These are phyloP conservation scores for Phytophthora nicotianae DNA, from an alignment of 352 stramenopile genomes.

Conservation along the genomic window DNA sequence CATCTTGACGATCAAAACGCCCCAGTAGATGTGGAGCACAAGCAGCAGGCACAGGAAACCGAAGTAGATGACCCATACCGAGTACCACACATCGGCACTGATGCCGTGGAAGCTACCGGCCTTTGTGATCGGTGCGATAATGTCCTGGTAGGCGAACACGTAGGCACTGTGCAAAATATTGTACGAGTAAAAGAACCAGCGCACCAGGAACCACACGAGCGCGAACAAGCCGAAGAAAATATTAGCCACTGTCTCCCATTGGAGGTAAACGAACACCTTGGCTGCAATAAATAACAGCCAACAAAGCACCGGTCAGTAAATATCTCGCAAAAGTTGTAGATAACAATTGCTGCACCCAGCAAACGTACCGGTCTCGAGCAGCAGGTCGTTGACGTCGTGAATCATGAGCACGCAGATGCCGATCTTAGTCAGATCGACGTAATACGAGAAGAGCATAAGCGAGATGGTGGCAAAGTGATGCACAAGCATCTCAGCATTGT, in stretches of 20 bases:
- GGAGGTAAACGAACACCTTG: conserved; percentile 82
- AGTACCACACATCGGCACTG: conserved; percentile 57
- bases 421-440: conserved; percentile 69
- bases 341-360: neutral
- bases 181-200: conserved; percentile 73
- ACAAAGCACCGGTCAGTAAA: conserved; percentile 11
- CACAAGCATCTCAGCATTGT: conserved; percentile 83
- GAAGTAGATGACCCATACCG: conserved; percentile 57
- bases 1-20: conserved; percentile 79
- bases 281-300: conserved; percentile 35
- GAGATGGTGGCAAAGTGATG: conserved; percentile 80
- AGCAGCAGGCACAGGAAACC: conserved; percentile 65
- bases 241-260: conserved; percentile 71
- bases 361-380: conserved; percentile 49
- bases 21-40: conserved; percentile 80
- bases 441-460: conserved; percentile 83
- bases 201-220: conserved; percentile 74
- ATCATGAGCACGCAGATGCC: conserved; percentile 84
- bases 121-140: conserved; percentile 55
- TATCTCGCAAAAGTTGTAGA: neutral
- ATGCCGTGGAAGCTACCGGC: conserved; percentile 47
- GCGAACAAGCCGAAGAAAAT: conserved; percentile 74
- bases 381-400: conserved; percentile 81
- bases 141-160: conserved; percentile 50
- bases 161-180: conserved; percentile 78